phyloP scores from a whole-genome alignment of 1,284 basidiomycete genomes.

The Pseudozyma sp. region DNA sequence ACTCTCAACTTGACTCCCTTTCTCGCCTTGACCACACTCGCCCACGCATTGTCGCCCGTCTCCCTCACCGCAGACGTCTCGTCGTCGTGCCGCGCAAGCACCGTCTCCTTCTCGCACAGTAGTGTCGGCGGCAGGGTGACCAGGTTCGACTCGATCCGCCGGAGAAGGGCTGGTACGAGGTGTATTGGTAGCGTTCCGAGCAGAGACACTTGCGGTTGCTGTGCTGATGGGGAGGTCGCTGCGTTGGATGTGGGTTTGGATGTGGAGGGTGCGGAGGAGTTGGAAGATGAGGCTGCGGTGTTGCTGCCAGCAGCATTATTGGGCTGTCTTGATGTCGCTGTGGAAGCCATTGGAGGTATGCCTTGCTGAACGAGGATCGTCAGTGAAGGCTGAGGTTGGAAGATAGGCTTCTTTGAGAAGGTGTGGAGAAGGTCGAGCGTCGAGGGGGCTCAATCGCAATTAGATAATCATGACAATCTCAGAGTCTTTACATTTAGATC shows the following conservation, averaged over 20 bases:
- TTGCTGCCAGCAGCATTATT: neutral
- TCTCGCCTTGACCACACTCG: conserved; percentile 37
- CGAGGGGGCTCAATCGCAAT: neutral
- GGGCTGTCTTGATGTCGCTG: conserved; percentile 3
- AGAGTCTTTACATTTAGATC: too few species aligned
- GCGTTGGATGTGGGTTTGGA: conserved; percentile 4
- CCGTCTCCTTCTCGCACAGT: conserved; percentile 38
- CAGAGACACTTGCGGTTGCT: conserved; percentile 41
- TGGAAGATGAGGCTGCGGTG: conserved; percentile 7
- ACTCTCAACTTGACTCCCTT: conserved; percentile 33
- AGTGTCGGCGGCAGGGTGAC: conserved; percentile 13
- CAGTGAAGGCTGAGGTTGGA: too few species aligned
- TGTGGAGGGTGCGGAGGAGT: conserved; percentile 6
- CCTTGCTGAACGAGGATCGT: too few species aligned
- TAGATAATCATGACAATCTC: conserved; percentile 19
- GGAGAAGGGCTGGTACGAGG: conserved; percentile 19
- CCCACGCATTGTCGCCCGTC: conserved; percentile 52
- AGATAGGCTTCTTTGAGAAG: neutral
- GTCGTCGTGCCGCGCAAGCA: conserved; percentile 42
- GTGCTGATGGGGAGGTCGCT: conserved; percentile 1
- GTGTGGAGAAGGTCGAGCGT: conserved; percentile 4
- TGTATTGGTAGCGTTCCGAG: conserved; percentile 35
- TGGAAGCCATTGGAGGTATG: conserved; percentile 8
- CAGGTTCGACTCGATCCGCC: conserved; percentile 23
- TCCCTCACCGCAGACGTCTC: conserved; percentile 32